These are phyloP conservation scores for Bryoerythrophyllum caledonicum DNA, from an alignment of 225 moss, liverwort and hornwort genomes.

Conservation along the genomic window DNA sequence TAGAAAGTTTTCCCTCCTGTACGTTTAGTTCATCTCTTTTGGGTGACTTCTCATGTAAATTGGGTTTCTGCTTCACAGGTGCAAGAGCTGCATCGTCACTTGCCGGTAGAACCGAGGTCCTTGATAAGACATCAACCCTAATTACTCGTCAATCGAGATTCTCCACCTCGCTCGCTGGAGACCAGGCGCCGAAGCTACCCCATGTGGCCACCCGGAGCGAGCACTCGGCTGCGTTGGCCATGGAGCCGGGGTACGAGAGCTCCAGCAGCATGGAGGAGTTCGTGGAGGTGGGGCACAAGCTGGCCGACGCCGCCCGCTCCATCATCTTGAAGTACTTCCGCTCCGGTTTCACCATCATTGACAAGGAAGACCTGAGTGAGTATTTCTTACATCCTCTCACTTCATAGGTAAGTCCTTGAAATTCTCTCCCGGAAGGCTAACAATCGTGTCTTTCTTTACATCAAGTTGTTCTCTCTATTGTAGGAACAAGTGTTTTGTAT, in stretches of 20 bases:
- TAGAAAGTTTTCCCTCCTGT: too few species aligned
- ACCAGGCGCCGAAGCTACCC: slow-evolving; percentile 20
- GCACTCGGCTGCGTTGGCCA: slow-evolving; percentile 45
- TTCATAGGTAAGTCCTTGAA: neutral
- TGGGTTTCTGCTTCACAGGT: slow-evolving; percentile 21
- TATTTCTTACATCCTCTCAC: slow-evolving; percentile 17
- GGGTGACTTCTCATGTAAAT: too few species aligned
- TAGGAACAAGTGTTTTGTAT: too few species aligned
- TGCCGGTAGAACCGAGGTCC: slow-evolving; percentile 6
- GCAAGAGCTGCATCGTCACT: slow-evolving; percentile 35
- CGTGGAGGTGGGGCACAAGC: slow-evolving; percentile 76
- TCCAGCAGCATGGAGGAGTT: slow-evolving; percentile 53
- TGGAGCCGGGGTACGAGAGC: slow-evolving; percentile 40
- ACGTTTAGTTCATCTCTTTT: too few species aligned
- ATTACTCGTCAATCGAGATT: slow-evolving; percentile 24
- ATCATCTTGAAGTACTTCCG: slow-evolving; percentile 75
- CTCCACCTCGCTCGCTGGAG: slow-evolving; percentile 19
- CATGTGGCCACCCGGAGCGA: slow-evolving; percentile 31
- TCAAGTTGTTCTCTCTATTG: too few species aligned
- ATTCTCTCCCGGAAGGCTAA: too few species aligned
- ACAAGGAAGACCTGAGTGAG: slow-evolving; percentile 93
- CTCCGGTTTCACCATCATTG: slow-evolving; percentile 73
- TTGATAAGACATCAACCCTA: slow-evolving; percentile 9
- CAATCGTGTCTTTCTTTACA: too few species aligned
- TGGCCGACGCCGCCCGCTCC: slow-evolving; percentile 84